Evolutionary conservation across 208 protist species (phyloP), one percentile per base, ranked within the genome.

Genomic region (Acanthamoeba polyphaga): DNA sequence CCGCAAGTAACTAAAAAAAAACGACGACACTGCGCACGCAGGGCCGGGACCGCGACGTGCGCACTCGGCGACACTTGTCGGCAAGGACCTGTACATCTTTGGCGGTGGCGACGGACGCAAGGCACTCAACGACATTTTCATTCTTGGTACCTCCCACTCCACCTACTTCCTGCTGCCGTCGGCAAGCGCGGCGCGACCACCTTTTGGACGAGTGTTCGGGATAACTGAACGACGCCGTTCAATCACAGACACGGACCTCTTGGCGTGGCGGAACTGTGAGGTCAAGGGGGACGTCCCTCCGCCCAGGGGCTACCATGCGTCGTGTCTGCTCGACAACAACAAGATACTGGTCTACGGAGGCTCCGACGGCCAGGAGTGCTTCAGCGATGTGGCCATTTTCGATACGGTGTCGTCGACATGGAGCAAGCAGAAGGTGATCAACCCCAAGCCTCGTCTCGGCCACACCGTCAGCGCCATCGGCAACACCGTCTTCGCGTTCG

Each of bases 1-100:
- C 2, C 53, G 53, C 15, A 58, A 17, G 53, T 17, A 27, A 68
- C n/a, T 27, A 68, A 29, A 68, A 68, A 38, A 38, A 3, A n/a
- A 1, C 62, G 4, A 2, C 58, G 58, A 64, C 58, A 19, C 62
- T 0, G 17, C 22, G 9, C 13, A 6, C 9, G 38, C 19, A 80
- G 72, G 22, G 27, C 92, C 92, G 19, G 72, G 66, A 0, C 51
- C 92, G 43, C 29, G 92, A 49, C 32, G 51, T 17, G 68, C 70
- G 58, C 92, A 94, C 76, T 43, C 92, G 3, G 92, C 92, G 17
- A 87, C 92, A 22, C 72, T 87, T 0, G 51, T 87, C 17, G 92
- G 60, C 72, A 76, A 87, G 51, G 58, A 87, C 51, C 10, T 94
- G 22, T 94, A 88, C 58, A 76, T 94, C 66, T 94, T 94, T 58